Conservation (phyloP, 1,284 basidiomycete species). For the Ceratobasidium sp. region DNA sequence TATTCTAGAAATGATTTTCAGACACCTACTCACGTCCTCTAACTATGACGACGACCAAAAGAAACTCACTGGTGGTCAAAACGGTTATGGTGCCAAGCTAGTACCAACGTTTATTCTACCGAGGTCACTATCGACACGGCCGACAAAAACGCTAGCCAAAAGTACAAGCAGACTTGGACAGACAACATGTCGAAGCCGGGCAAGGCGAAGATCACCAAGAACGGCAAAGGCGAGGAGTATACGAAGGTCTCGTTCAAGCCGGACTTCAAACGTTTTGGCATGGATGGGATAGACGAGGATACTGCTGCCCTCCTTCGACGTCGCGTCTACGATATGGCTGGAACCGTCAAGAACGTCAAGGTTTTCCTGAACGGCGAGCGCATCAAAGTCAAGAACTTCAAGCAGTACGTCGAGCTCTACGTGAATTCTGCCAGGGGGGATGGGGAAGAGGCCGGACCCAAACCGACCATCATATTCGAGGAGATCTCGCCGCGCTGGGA, state of each 20-base stretch:
- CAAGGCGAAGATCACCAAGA: slow-evolving; percentile 93
- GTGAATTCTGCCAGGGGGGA: slow-evolving; percentile 77
- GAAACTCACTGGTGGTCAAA: slow-evolving; percentile 98
- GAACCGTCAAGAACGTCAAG: slow-evolving; percentile 93
- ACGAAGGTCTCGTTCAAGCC: slow-evolving; percentile 97
- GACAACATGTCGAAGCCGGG: slow-evolving; percentile 93
- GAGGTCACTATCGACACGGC: slow-evolving; percentile 99
- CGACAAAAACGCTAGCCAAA: slow-evolving; percentile 86
- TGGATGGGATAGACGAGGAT: slow-evolving; percentile 93
- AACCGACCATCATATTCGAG: slow-evolving; percentile 88
- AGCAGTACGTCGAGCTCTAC: slow-evolving; percentile 98
- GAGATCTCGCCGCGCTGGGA: slow-evolving; percentile 89
- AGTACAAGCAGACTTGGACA: slow-evolving; percentile 96
- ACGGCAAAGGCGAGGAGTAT: slow-evolving; percentile 87
- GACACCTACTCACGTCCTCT: slow-evolving; percentile 93
- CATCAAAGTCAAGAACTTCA: slow-evolving; percentile 95
- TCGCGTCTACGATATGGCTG: slow-evolving; percentile 98
- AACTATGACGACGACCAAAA: slow-evolving; percentile 99
- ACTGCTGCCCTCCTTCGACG: slow-evolving; percentile 91
- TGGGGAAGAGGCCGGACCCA: slow-evolving; percentile 79
- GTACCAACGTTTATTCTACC: slow-evolving; percentile 97
- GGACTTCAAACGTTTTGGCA: slow-evolving; percentile 92
- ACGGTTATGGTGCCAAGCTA: slow-evolving; percentile 99
- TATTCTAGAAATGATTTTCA: slow-evolving; percentile 98
- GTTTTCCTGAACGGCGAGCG: slow-evolving; percentile 94